Evolutionary conservation across 1,139 yeast species (phyloP), one percentile per base, ranked within the genome.

Genomic region (Lizanozyma gosingica): DNA sequence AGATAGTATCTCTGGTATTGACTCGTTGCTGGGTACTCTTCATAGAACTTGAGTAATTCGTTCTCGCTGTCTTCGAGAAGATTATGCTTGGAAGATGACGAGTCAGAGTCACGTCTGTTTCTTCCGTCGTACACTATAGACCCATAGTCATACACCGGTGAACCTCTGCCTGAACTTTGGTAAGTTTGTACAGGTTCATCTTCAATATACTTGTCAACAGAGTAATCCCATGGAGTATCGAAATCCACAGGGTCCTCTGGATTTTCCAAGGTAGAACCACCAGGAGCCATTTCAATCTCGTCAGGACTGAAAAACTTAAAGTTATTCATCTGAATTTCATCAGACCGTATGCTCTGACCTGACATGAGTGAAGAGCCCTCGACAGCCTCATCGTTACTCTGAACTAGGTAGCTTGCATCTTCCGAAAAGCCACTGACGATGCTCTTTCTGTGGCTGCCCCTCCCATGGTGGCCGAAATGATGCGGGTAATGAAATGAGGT

Each of bases 221-320:
- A 62, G 48, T 67, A 69, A 43, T 70, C 85, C 92, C 94, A 83
- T 48, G 78, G 71, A 17, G 86, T 80, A 53, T 83, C 82, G 52
- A 78, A 79, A 51, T 78, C 82, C 14, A 76, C 73, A 3, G 71
- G 71, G 40, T 67, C 74, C 37, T 67, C 70, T 2, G 67, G 70
- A 48, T 76, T 74, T 42, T 83, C 88, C 49, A 83, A 63, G 1
- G 94, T 85, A 1, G 94, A 83, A 1, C 94, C 77, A 38, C 97
- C 97, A 41, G 84, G 94, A 1, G 97, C 97, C 44, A 71, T 68
- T 52, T 83, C 90, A 38, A 92, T 80, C 51, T 87, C 94, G 44
- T 83, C 87, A 6, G 83, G 69, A 6, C 92, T 78, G 60, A 92
- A 92, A 58, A 88, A 90, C 45, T 78, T 73, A 62, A 92, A 92